Evolutionary conservation across 106 monocot genomes (phyloP).

Genomic region (Agapanthus africanus): DNA sequence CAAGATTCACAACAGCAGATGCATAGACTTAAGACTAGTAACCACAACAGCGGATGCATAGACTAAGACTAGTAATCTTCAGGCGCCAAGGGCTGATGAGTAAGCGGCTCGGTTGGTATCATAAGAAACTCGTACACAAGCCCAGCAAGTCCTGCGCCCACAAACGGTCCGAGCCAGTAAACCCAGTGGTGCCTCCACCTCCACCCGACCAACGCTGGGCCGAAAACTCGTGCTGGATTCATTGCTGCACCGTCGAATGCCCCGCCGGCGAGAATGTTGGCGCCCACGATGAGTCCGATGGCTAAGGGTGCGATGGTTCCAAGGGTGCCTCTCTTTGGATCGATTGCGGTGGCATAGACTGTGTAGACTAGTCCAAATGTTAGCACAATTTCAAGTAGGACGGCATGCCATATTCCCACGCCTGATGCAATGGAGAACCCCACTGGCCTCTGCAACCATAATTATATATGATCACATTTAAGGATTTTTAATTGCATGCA

Average conservation of each 20-base stretch:
- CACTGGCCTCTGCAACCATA: conserved; percentile 45
- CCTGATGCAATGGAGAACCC: conserved; percentile 54
- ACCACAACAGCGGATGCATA: no score
- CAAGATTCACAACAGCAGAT: not conserved
- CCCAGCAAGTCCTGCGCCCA: conserved; percentile 61
- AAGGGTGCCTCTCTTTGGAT: conserved; percentile 61
- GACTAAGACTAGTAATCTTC: conserved; percentile 52
- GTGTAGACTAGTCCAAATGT: conserved; percentile 87
- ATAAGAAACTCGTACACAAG: conserved; percentile 74
- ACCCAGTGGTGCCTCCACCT: conserved; percentile 76
- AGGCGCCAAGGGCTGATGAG: conserved; percentile 71
- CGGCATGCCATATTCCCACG: conserved; percentile 36
- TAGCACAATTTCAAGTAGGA: conserved; percentile 59
- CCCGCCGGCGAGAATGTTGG: conserved; percentile 73
- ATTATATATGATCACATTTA: not conserved
- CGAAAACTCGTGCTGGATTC: conserved; percentile 86
- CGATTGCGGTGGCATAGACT: conserved; percentile 60
- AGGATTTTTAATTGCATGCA: no score
- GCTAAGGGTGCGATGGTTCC: conserved; percentile 67
- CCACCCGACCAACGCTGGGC: conserved; percentile 72
- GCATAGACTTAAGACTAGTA: no score
- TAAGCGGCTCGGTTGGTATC: conserved; percentile 40
- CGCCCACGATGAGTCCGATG: conserved; percentile 66
- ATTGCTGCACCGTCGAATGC: conserved; percentile 82
- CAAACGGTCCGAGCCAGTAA: conserved; percentile 75